These are phyloP conservation scores for Sporisorium scitamineum DNA, from an alignment of 1,284 basidiomycete species.

Conservation along the genomic window DNA sequence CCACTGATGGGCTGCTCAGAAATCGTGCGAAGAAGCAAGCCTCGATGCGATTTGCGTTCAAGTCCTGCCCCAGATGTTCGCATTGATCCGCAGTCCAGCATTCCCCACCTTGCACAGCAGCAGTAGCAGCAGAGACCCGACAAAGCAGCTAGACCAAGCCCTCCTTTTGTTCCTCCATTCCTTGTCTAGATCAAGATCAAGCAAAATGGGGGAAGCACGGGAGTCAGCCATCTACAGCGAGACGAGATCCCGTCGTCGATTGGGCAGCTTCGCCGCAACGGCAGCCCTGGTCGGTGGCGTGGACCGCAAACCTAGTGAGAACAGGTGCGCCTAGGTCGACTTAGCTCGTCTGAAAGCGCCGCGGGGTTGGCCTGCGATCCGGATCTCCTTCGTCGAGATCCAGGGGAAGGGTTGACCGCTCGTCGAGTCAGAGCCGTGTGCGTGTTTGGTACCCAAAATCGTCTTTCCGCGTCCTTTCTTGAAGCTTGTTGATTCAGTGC, in stretches of 20 bases:
- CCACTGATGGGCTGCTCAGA: slow-evolving; percentile 33
- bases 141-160: slow-evolving; percentile 35
- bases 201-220: slow-evolving; percentile 34
- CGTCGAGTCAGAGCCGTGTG: slow-evolving; percentile 57
- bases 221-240: slow-evolving; percentile 48
- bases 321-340: slow-evolving; percentile 15
- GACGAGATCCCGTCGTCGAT: slow-evolving; percentile 53
- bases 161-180: slow-evolving; percentile 10
- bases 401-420: slow-evolving; percentile 52
- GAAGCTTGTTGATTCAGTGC: slow-evolving; percentile 39
- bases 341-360: slow-evolving; percentile 1
- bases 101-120: slow-evolving; percentile 9
- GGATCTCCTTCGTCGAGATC: slow-evolving; percentile 53
- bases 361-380: slow-evolving; percentile 54
- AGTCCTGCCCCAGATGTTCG: background rate
- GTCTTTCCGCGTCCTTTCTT: slow-evolving; percentile 39
- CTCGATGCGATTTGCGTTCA: slow-evolving; percentile 33
- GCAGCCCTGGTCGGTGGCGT: slow-evolving; percentile 42
- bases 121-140: slow-evolving; percentile 35
- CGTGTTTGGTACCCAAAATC: slow-evolving; percentile 41
- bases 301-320: slow-evolving; percentile 53
- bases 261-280: slow-evolving; percentile 37
- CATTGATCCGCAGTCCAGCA: background rate
- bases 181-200: slow-evolving; percentile 33
- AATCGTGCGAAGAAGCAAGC: slow-evolving; percentile 1